phyloP scores from a whole-genome alignment of 2,329 filamentous ascomycete species.

The Fusarium nisikadoi region DNA sequence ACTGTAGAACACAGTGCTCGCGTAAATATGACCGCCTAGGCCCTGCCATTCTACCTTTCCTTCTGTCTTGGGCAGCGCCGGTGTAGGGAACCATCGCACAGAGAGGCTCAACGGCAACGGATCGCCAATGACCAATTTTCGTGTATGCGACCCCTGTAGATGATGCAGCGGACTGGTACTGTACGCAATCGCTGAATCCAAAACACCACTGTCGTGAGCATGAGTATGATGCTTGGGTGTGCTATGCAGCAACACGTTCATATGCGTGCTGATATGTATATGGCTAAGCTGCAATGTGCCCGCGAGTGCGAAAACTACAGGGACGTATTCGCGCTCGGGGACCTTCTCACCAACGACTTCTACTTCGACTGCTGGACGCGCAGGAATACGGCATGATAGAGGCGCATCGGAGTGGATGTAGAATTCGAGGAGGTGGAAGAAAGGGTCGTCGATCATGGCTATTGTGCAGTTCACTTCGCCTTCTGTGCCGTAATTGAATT shows the following conservation, averaged over 20 bases:
- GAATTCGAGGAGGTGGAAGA: constrained; percentile 93
- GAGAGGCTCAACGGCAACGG: constrained; percentile 81
- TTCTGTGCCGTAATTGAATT: constrained; percentile 87
- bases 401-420: constrained; percentile 98
- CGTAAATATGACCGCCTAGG: constrained; percentile 71
- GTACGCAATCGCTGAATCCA: constrained; percentile 90
- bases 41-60: constrained; percentile 73
- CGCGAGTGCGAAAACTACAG: constrained; percentile 87
- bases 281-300: constrained; percentile 90
- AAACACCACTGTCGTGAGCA: constrained; percentile 77
- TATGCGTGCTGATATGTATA: constrained; percentile 86
- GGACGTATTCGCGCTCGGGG: constrained; percentile 73
- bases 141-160: constrained; percentile 61
- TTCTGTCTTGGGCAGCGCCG: constrained; percentile 74
- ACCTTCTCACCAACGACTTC: constrained; percentile 64
- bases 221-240: constrained; percentile 70
- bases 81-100: constrained; percentile 87
- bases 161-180: constrained; percentile 78
- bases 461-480: constrained; percentile 87
- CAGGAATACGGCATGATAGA: constrained; percentile 87
- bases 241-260: constrained; percentile 88
- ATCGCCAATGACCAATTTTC: constrained; percentile 87
- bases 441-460: constrained; percentile 77
- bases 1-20: constrained; percentile 71
- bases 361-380: constrained; percentile 71